Evolutionary conservation across 805 yeast genomes (phyloP), one percentile per base, ranked within the genome.

Genomic region (Metschnikowia lachancei): DNA sequence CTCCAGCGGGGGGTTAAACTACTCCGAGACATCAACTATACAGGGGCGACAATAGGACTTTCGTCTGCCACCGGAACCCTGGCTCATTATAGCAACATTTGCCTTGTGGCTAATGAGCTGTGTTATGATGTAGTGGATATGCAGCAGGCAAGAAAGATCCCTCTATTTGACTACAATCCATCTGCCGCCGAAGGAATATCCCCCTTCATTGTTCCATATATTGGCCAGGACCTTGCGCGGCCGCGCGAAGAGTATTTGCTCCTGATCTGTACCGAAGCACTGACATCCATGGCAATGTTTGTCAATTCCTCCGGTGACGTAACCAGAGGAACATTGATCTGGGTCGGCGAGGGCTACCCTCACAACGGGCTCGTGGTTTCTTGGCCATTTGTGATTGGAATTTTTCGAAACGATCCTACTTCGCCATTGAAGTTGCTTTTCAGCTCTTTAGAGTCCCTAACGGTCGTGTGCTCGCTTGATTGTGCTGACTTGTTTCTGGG

Each of bases 281-380:
- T 50, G 6, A 62, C 67, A 1, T 63, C 75, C 1, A 64, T 71
- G 52, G 71, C 71, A 8, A 70, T 71, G 76, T 69, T 72, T 46
- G 61, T 69, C 20, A 63, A 70, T 45, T 54, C 65, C 0, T 38
- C 50, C 13, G 76, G 76, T 1, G 74, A 71, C 44, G 74, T 66
- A 2, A 69, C 73, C 1, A 52, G 75, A 46, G 75, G 76, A 3
- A 72, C 75, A 2, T 49, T 72, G 16, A 55, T 69, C 9, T 70
- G 76, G 74, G 46, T 60, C 0, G 64, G 57, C 13, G 41, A 50
- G 4, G 74, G 75, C 3, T 68, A 66, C 39, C 75, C 75, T 5
- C 51, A 57, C 0, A 57, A 61, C 12, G 71, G 73, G 1, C 45
- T 70, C 12, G 62, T 52, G 1, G 54, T 70, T 3, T 53, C 48